Evolutionary conservation across 1,284 basidiomycete genomes (phyloP), one percentile per base, ranked within the genome.

Genomic region (Gomphus bonarii): DNA sequence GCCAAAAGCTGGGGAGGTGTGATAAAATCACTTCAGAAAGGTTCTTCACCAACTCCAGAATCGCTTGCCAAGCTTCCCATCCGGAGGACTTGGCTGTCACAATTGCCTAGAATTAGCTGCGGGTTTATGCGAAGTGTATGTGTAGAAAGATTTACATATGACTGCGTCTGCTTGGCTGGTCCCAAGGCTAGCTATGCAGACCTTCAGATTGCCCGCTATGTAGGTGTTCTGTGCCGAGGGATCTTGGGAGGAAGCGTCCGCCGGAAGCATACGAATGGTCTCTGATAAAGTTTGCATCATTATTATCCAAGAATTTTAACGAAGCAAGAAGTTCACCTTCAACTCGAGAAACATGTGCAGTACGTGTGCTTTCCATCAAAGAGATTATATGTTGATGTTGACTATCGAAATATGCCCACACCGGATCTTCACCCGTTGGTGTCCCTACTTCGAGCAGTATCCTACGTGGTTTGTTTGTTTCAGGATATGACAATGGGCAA

Each of bases 381-480:
- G 84, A 79, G 61, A 93, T 73, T 53, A 97, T 90, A 65, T 91
- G 82, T 49, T 82, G 80, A 67, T 98, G 93, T 63, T 98, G 95
- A 57, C 85, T 84, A 65, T 98, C 95, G 63, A 99, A 88, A 68
- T 91, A 99, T 18, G 86, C 83, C 90, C 94, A 95, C 49, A 94
- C 84, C 0, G 95, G 91, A 65, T 94, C 91, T 61, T 95, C 91
- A 36, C 73, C 69, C 11, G 81, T 79, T 0, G 79, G 75, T 40
- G 64, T 88, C 88, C 59, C 55, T 14, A 97, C 72, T 62, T 97
- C 94, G 58, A 91, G 74, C 47, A 97, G 71, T 56, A 94, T 85
- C 66, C 92, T 95, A 16, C 42, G 11, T 20, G 65, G 8, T 47
- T n/a, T n/a, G 3, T 31, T 42, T 53, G 18, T 52, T 46, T 36